Base-by-base conservation (phyloP, 345 rosid species). In the Eucalyptus pauciflora region DNA sequence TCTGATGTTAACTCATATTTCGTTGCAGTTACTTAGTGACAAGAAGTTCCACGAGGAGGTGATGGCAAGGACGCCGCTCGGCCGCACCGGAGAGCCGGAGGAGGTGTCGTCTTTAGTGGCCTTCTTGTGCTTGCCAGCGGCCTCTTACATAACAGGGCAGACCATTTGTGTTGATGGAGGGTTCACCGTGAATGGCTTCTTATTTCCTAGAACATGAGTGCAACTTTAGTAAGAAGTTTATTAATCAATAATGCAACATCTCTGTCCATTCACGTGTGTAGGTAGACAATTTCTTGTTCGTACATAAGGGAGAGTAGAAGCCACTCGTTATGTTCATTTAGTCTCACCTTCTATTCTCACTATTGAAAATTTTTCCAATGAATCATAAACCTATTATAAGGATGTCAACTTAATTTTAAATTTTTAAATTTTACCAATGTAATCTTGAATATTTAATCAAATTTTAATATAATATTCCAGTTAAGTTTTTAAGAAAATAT, bases 141-240 rank as follows among this genome's bases (percentile, higher is more conserved):
- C 96, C 52, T 95, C 97, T 45, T 95, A 95, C 87, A 92, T 94
- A 67, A 94, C 95, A 5, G 97, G 97, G 41, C 96, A 96, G 87
- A 90, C 94, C 90, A 94, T 94, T 62, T 62, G 71, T 13, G 71
- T 62, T 14, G 71, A 62, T 29, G 71, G 58, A 52, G 88, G 58
- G 50, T 87, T 52, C n/a, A 54, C 50, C 7, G 71, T 87, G 67
- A 87, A 87, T 87, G 88, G 88, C 50, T 87, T 87, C 46, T 54
- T 14, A 29, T 48, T 60, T 25, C 49, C 67, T 8, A 37, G 60
- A 15, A 5, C 37, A 31, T 87, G 17, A 56, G 10, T 29, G 3
- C 64, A n/a, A 33, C 27, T 29, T 13, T 62, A 4, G 3, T 62
- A 6, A 62, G 69, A 62, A 13, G 31, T 60, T 60, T 27, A 27